These are phyloP conservation scores for Monosporascus sp. DNA, from an alignment of 2,329 filamentous ascomycete species.

Conservation along the genomic window DNA sequence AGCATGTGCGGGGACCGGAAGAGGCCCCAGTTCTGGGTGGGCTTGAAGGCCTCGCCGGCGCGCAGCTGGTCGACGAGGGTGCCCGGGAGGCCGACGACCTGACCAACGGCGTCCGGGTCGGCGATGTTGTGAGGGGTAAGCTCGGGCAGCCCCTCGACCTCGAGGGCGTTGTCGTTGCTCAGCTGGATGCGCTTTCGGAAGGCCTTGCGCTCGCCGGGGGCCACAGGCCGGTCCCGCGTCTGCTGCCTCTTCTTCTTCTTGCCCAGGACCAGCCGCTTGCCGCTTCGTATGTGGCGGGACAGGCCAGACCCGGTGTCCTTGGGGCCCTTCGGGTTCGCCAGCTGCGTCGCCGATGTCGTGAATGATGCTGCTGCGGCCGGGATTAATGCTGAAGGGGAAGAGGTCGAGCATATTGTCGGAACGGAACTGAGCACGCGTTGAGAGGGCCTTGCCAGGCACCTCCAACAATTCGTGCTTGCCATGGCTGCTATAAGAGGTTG, in stretches of 20 bases:
- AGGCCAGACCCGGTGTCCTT: conserved; percentile 3
- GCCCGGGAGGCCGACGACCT: conserved; percentile 64
- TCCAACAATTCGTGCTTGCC: conserved; percentile 54
- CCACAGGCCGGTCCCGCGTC: conserved; percentile 49
- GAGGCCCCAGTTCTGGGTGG: conserved; percentile 78
- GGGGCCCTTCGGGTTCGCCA: conserved; percentile 3
- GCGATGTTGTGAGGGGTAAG: conserved; percentile 51
- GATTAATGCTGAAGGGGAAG: conserved; percentile 19
- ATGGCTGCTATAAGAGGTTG: conserved; percentile 29
- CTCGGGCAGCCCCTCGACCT: conserved; percentile 62
- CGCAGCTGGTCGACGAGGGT: conserved; percentile 72
- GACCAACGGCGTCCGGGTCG: conserved; percentile 51
- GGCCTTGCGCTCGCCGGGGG: conserved; percentile 77
- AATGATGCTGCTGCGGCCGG: conserved; percentile 14
- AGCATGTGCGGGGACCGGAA: conserved; percentile 79
- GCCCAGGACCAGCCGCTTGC: conserved; percentile 35
- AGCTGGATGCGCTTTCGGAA: conserved; percentile 84
- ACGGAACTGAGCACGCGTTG: conserved; percentile 20
- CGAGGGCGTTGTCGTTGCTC: conserved; percentile 87
- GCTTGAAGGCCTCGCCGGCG: conserved; percentile 84
- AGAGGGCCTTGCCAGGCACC: conserved; percentile 46
- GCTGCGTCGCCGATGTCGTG: conserved; percentile 18
- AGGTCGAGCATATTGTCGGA: conserved; percentile 24
- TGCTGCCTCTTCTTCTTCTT: conserved; percentile 48
- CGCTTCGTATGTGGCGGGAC: conserved; percentile 22